These are phyloP conservation scores for Canavalia ensiformis DNA, from an alignment of 306 rosid species.

Conservation along the genomic window DNA sequence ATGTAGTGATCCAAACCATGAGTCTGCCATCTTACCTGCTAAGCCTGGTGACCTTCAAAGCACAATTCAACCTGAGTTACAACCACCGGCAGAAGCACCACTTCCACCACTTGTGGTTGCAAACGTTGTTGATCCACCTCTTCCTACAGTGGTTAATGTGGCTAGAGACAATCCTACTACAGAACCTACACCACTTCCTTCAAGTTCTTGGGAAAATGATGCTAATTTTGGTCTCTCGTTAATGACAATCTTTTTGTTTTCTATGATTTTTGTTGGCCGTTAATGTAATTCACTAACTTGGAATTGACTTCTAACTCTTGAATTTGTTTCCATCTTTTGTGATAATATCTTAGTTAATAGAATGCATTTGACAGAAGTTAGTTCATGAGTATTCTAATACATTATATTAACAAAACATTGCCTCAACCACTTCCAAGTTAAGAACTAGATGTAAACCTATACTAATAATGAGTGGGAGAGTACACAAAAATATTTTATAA, in stretches of 20 bases:
- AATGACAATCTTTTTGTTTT: slow-evolving; percentile 43
- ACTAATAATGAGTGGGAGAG: too few relatives aligned
- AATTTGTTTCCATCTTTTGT: neutral
- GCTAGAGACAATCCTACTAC: neutral
- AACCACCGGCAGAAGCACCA: slow-evolving; percentile 66
- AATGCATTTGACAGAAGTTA: neutral
- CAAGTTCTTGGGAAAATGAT: slow-evolving; percentile 49
- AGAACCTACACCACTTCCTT: slow-evolving; percentile 12
- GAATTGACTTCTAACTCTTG: neutral
- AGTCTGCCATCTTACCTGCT: slow-evolving; percentile 53
- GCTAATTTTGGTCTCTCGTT: slow-evolving; percentile 50
- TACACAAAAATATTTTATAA: too few relatives aligned
- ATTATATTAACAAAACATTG: too few relatives aligned
- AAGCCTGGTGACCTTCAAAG: slow-evolving; percentile 53
- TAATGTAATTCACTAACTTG: slow-evolving; percentile 24
- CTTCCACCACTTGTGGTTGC: slow-evolving; percentile 54
- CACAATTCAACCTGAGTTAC: slow-evolving; percentile 20
- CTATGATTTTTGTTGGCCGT: slow-evolving; percentile 36
- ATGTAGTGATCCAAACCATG: slow-evolving; percentile 50
- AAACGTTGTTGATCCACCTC: slow-evolving; percentile 73
- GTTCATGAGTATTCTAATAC: neutral
- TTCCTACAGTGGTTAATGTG: slow-evolving; percentile 57
- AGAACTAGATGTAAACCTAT: too few relatives aligned
- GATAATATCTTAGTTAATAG: neutral
- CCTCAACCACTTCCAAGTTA: too few relatives aligned